phyloP scores from a whole-genome alignment of 305 asterid genomes.

The Fraxinus sp. region DNA sequence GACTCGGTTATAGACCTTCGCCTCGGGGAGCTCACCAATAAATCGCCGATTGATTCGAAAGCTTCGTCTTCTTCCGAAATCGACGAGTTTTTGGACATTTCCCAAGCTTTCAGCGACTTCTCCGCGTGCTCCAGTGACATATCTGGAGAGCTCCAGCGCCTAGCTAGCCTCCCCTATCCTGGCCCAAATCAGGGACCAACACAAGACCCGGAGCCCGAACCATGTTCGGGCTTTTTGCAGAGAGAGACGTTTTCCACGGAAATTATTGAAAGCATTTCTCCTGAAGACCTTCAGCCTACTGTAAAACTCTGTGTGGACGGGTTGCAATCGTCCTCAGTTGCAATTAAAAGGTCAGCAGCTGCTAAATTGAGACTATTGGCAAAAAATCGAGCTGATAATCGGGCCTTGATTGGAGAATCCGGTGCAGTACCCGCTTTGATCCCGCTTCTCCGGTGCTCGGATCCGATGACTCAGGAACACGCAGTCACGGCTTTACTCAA shows the following conservation, averaged over 20 bases:
- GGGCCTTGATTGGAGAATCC: slow-evolving; percentile 45
- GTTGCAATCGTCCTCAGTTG: slow-evolving; percentile 36
- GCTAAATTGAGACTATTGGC: slow-evolving; percentile 46
- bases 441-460: slow-evolving; percentile 41
- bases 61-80: background rate
- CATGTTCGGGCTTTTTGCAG: slow-evolving; percentile 39
- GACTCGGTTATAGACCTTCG: background rate
- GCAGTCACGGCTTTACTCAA: slow-evolving; percentile 44
- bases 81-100: background rate
- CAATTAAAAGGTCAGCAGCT: slow-evolving; percentile 46
- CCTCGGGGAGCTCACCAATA: background rate
- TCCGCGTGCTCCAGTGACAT: background rate
- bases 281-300: slow-evolving; percentile 49
- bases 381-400: slow-evolving; percentile 48
- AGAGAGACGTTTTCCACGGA: slow-evolving; percentile 49
- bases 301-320: slow-evolving; percentile 46
- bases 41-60: background rate
- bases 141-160: background rate
- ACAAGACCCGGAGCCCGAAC: slow-evolving; percentile 25
- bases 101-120: background rate
- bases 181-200: background rate
- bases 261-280: slow-evolving; percentile 46
- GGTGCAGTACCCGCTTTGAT: slow-evolving; percentile 43
- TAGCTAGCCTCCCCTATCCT: background rate
- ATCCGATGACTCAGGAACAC: slow-evolving; percentile 46